Conservation (phyloP, 345 rosid species). For the Pugionium dolabratum region DNA sequence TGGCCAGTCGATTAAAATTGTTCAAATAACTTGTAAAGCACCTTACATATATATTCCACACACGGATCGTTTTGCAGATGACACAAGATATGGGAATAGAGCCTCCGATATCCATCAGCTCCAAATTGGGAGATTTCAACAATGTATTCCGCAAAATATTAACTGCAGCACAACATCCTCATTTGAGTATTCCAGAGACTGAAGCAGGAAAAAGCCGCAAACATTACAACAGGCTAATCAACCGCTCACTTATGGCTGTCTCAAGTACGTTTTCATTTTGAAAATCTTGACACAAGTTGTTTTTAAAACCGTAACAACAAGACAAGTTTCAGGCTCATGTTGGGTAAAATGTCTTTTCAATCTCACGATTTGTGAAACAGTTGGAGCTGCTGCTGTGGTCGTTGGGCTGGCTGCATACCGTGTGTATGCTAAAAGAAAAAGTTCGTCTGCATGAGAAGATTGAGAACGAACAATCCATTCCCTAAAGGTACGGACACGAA, state of each 20-base stretch:
- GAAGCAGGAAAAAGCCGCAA: conserved; percentile 95
- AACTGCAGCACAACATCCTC: conserved; percentile 89
- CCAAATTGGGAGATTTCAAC: conserved; percentile 85
- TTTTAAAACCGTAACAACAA: too few relatives aligned
- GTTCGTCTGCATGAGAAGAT: conserved; percentile 53
- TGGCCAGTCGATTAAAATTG: not conserved
- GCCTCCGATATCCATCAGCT: conserved; percentile 87
- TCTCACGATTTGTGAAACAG: conserved; percentile 40
- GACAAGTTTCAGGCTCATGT: not conserved
- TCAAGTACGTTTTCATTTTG: conserved; percentile 58
- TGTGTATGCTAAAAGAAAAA: conserved; percentile 79
- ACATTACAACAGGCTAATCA: conserved; percentile 82
- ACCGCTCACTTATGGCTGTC: conserved; percentile 90
- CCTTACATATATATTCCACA: too few relatives aligned
- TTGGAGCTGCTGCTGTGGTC: conserved; percentile 89
- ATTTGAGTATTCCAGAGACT: conserved; percentile 98
- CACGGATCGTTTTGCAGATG: conserved; percentile 47
- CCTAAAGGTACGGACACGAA: conserved; percentile 1
- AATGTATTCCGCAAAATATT: conserved; percentile 75
- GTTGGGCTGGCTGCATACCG: conserved; percentile 95
- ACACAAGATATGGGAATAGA: conserved; percentile 98
- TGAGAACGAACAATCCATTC: conserved; percentile 4
- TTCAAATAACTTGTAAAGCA: conserved; percentile 1
- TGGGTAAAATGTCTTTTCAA: too few relatives aligned
- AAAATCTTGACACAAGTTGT: not conserved